Evolutionary conservation across 179 eudicot genomes (phyloP).

Genomic region (Silene vulgaris): DNA sequence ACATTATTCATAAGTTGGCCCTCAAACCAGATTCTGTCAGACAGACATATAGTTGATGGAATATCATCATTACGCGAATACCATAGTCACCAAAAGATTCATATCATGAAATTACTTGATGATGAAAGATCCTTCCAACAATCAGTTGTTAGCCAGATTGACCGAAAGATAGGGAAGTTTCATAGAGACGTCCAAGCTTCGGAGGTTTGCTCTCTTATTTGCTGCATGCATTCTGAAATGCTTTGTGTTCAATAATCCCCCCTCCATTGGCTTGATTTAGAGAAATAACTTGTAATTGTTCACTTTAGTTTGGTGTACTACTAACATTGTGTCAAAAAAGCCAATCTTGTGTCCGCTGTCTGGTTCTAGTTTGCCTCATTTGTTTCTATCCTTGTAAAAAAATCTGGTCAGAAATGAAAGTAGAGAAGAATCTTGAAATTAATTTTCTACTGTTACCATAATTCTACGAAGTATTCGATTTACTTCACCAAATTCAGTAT

Average conservation of each 20-base stretch:
- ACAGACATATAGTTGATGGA: conserved; percentile 41
- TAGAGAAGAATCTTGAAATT: too few species aligned
- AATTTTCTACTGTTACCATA: too few species aligned
- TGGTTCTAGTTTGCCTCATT: too few species aligned
- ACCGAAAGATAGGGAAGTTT: conserved; percentile 48
- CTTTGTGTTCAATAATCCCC: neutral
- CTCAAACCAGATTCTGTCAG: conserved; percentile 47
- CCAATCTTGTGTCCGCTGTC: too few species aligned
- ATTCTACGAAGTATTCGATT: too few species aligned
- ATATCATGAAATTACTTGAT: conserved; percentile 49
- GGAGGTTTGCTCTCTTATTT: conserved; percentile 32
- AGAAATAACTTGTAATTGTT: neutral
- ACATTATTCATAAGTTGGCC: conserved; percentile 25
- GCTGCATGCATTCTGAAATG: neutral
- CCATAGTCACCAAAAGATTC: conserved; percentile 48
- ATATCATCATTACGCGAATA: conserved; percentile 51
- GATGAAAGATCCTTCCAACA: conserved; percentile 53
- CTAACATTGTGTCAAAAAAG: too few species aligned
- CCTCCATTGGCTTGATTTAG: neutral
- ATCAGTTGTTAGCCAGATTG: conserved; percentile 35
- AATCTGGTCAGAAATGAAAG: too few species aligned
- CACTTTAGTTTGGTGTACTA: neutral
- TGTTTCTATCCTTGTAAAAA: too few species aligned
- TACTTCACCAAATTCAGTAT: too few species aligned
- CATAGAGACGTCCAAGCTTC: conserved; percentile 35